Evolutionary conservation across 495 filamentous ascomycete species (phyloP).

Genomic region (Letharia columbiana): DNA sequence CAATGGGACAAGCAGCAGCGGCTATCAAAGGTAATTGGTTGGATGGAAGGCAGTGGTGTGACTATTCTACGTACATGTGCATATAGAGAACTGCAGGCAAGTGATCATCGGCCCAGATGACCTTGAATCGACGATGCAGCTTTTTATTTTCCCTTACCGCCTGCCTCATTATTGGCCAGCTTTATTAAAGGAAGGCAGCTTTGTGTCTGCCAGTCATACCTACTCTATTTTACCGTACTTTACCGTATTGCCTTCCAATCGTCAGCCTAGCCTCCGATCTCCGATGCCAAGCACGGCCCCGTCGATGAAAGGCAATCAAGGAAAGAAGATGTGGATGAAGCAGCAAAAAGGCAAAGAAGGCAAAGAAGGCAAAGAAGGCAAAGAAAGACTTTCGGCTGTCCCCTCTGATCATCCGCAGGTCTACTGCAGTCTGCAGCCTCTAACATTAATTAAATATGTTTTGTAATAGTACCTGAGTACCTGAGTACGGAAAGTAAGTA

Average conservation of each 20-base stretch:
- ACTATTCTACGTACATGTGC: neutral
- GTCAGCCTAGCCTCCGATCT: neutral
- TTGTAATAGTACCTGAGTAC: too few relatives aligned
- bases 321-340: too few relatives aligned
- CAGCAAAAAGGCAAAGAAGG: too few relatives aligned
- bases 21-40: neutral
- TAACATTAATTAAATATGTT: too few relatives aligned
- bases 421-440: too few relatives aligned
- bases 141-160: neutral
- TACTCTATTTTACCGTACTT: too few relatives aligned
- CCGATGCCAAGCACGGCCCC: neutral
- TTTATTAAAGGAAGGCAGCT: neutral
- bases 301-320: neutral
- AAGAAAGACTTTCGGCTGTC: too few relatives aligned
- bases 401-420: too few relatives aligned
- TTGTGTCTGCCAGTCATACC: neutral
- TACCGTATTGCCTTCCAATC: neutral
- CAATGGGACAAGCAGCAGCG: neutral
- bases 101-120: neutral
- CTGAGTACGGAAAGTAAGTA: too few relatives aligned
- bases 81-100: neutral
- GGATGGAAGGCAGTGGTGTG: neutral
- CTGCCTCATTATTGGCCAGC: neutral
- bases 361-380: too few relatives aligned
- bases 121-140: constrained; percentile 1